phyloP scores from a whole-genome alignment of 805 yeast genomes.

The Torulaspora indica region DNA sequence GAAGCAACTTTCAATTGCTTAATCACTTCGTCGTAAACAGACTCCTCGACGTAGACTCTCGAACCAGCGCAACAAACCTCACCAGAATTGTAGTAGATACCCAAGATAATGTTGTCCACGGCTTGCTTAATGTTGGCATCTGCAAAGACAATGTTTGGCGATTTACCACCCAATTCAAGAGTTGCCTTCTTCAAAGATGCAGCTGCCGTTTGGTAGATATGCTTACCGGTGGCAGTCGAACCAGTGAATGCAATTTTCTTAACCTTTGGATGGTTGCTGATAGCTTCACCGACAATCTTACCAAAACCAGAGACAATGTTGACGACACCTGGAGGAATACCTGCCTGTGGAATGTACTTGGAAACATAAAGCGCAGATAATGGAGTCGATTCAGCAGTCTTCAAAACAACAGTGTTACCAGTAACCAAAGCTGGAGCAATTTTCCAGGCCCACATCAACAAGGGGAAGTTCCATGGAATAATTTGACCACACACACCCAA shows the following conservation, averaged over 20 bases:
- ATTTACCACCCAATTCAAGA: conserved; percentile 93
- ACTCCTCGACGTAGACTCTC: conserved; percentile 82
- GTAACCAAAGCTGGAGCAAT: conserved; percentile 89
- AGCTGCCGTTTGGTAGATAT: conserved; percentile 76
- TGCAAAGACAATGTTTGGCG: conserved; percentile 82
- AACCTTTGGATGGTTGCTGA: conserved; percentile 71
- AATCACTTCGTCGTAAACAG: conserved; percentile 72
- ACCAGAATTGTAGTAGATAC: conserved; percentile 91
- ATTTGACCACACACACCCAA: conserved; percentile 94
- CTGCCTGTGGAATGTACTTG: conserved; percentile 68
- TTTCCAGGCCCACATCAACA: conserved; percentile 93
- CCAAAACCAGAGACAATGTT: conserved; percentile 88
- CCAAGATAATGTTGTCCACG: conserved; percentile 66
- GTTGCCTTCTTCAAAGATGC: conserved; percentile 84
- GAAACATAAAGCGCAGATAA: conserved; percentile 77
- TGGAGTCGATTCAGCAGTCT: conserved; percentile 91
- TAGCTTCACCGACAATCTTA: conserved; percentile 74
- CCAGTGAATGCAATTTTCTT: conserved; percentile 95
- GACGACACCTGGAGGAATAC: conserved; percentile 87
- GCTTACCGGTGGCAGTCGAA: conserved; percentile 85
- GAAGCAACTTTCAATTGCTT: conserved; percentile 52
- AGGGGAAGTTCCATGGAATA: conserved; percentile 96
- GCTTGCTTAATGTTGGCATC: conserved; percentile 80
- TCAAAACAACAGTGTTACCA: conserved; percentile 83
- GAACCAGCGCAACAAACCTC: conserved; percentile 96